Conservation (phyloP, 1,284 basidiomycete species). For the Cryptococcus sp. region DNA sequence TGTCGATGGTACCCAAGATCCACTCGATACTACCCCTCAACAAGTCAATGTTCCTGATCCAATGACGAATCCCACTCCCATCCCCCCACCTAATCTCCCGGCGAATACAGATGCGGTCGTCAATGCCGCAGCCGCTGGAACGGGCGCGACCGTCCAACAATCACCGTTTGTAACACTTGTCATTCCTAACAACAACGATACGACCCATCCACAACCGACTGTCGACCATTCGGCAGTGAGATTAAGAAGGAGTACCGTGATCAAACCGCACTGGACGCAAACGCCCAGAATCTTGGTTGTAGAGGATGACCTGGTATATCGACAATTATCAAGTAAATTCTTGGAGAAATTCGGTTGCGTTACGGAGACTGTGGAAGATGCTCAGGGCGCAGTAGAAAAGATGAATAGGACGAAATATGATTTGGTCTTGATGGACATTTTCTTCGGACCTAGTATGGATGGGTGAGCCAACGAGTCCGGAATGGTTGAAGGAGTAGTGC, state of each 20-base stretch:
- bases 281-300: constrained; percentile 83
- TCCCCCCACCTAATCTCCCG: background rate
- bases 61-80: background rate
- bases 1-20: constrained; percentile 13
- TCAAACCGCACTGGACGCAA: constrained; percentile 83
- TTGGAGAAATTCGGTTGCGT: constrained; percentile 92
- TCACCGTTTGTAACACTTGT: constrained; percentile 23
- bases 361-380: constrained; percentile 89
- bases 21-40: constrained; percentile 11
- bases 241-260: constrained; percentile 49
- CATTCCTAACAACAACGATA: constrained; percentile 5
- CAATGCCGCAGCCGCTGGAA: background rate
- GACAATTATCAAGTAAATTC: constrained; percentile 85
- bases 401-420: constrained; percentile 94
- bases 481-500: background rate
- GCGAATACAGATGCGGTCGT: background rate
- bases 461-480: constrained; percentile 21
- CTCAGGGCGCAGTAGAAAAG: constrained; percentile 87
- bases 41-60: background rate
- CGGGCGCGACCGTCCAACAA: constrained; percentile 7
- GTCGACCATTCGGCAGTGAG: background rate
- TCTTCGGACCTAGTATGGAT: constrained; percentile 45
- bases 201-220: background rate
- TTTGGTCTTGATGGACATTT: constrained; percentile 79
- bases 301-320: constrained; percentile 89